These are phyloP conservation scores for Echeveria elegans DNA, from an alignment of 164 flowering plant genomes.

Conservation along the genomic window DNA sequence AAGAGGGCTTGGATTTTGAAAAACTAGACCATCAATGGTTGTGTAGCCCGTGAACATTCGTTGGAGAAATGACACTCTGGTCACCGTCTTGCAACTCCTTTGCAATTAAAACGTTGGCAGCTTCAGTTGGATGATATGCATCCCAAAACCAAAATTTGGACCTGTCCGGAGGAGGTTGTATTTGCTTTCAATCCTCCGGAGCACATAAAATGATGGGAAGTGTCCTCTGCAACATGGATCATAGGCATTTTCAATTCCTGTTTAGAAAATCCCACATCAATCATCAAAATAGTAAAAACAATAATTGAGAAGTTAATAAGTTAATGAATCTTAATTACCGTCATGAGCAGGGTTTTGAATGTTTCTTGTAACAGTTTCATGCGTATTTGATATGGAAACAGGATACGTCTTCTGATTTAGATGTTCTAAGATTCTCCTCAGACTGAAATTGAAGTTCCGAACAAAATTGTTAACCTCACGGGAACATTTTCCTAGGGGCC, in stretches of 20 bases:
- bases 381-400: slow-evolving; percentile 37
- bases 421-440: slow-evolving; percentile 17
- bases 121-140: slow-evolving; percentile 66
- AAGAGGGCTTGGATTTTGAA: too few relatives aligned
- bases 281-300: too few relatives aligned
- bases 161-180: slow-evolving; percentile 42
- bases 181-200: slow-evolving; percentile 57
- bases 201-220: slow-evolving; percentile 18
- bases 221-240: slow-evolving; percentile 42
- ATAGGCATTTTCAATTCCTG: slow-evolving; percentile 49
- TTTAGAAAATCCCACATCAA: neutral
- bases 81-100: slow-evolving; percentile 45
- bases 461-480: slow-evolving; percentile 28
- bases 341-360: slow-evolving; percentile 24
- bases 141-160: slow-evolving; percentile 70
- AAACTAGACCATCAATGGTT: neutral
- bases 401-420: slow-evolving; percentile 38
- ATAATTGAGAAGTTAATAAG: too few relatives aligned
- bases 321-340: too few relatives aligned
- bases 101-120: slow-evolving; percentile 42
- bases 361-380: slow-evolving; percentile 28
- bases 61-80: slow-evolving; percentile 30
- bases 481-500: slow-evolving; percentile 31
- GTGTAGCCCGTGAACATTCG: slow-evolving; percentile 29
- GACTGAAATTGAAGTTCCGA: slow-evolving; percentile 35